Percentiles rank a stretch among this genome's conserved stretches.
These are phyloP conservation scores for Leccinum ochraceum DNA, from an alignment of 768 basidiomycete species.

Conservation along the genomic window DNA sequence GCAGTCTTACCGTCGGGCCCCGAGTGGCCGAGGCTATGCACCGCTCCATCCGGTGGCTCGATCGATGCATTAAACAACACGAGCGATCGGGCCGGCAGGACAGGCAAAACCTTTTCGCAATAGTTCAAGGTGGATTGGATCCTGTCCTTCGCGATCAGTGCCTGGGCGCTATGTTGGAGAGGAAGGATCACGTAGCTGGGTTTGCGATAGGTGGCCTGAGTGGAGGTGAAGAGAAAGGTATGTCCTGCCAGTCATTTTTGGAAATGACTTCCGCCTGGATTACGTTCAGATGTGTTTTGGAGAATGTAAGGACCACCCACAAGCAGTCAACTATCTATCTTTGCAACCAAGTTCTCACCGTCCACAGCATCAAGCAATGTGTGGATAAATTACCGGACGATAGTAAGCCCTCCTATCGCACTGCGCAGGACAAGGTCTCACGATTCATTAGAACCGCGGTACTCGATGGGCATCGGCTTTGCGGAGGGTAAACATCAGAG, in stretches of 20 bases:
- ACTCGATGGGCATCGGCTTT: conserved; percentile 92
- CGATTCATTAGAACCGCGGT: conserved; percentile 65
- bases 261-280: conserved; percentile 9
- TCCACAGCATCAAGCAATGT: conserved; percentile 74
- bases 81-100: conserved; percentile 62
- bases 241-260: conserved; percentile 12
- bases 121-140: conserved; percentile 87
- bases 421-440: conserved; percentile 10
- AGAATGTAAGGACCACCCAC: conserved; percentile 55
- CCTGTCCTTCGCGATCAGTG: conserved; percentile 70
- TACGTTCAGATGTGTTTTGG: conserved; percentile 74
- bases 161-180: conserved; percentile 77
- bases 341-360: conserved; percentile 11
- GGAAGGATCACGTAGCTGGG: conserved; percentile 77
- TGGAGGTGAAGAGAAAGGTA: conserved; percentile 91
- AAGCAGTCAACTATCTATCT: background rate
- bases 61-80: conserved; percentile 81
- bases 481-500: conserved; percentile 65
- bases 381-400: conserved; percentile 76
- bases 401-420: conserved; percentile 44
- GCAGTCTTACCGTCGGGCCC: conserved; percentile 76
- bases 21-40: conserved; percentile 88
- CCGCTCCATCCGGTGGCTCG: conserved; percentile 87
- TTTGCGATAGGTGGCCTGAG: conserved; percentile 91
- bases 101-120: conserved; percentile 86